Evolutionary conservation across 2,329 filamentous ascomycete species (phyloP).

Genomic region (Alternaria triticimaculans): DNA sequence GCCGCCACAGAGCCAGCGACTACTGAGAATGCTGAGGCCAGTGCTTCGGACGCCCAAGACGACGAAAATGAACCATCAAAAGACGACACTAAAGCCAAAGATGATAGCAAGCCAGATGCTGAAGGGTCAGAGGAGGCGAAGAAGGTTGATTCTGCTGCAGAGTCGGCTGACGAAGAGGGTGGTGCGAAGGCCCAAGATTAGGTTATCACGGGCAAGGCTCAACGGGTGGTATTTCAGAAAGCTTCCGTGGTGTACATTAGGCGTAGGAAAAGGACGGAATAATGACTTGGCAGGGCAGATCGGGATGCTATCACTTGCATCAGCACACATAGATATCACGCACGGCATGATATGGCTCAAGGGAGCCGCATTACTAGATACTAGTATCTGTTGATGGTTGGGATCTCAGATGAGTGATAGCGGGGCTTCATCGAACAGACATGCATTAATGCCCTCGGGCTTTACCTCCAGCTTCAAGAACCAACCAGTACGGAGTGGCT

Average conservation of each 20-base stretch:
- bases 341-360: background rate
- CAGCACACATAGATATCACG: background rate
- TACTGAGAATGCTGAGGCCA: constrained; percentile 3
- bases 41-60: background rate
- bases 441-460: background rate
- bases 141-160: constrained; percentile 13
- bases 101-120: background rate
- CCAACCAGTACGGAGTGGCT: background rate
- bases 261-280: background rate
- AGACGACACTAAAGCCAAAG: constrained; percentile 5
- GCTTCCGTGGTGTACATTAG: constrained; percentile 6
- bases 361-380: background rate
- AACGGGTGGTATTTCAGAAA: background rate
- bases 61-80: constrained; percentile 3
- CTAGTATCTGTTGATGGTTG: background rate
- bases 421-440: background rate
- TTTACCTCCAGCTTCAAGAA: background rate
- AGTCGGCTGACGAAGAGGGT: constrained; percentile 11
- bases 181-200: constrained; percentile 11
- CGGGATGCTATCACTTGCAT: background rate
- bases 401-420: background rate
- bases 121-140: constrained; percentile 24
- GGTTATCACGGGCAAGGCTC: constrained; percentile 2
- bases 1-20: constrained; percentile 7
- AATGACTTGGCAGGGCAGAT: background rate